A percentile compares a stretch with the other conserved stretches of the same genome.
Evolutionary conservation across 1,284 basidiomycete genomes (phyloP).

Genomic region (Gymnopus androsaceus): DNA sequence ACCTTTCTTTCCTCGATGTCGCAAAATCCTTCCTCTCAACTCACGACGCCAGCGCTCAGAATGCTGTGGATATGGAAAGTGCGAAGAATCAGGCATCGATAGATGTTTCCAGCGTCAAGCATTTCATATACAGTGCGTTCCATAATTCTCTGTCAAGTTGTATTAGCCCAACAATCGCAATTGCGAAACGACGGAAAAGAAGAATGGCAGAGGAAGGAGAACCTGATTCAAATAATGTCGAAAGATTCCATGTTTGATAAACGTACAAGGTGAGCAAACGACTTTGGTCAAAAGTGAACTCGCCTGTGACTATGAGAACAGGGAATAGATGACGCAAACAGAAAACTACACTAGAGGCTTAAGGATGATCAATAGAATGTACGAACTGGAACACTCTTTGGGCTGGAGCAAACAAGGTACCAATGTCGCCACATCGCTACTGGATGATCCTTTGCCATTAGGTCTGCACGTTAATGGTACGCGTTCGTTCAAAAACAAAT

Average conservation of each 20-base stretch:
- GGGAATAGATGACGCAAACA: slow-evolving; percentile 53
- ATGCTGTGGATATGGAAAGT: slow-evolving; percentile 48
- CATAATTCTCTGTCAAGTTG: background rate
- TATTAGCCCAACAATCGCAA: background rate
- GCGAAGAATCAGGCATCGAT: slow-evolving; percentile 47
- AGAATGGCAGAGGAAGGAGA: slow-evolving; percentile 50
- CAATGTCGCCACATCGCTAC: slow-evolving; percentile 40
- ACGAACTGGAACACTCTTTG: slow-evolving; percentile 55
- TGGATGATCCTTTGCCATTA: slow-evolving; percentile 58
- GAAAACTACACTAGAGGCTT: slow-evolving; percentile 53
- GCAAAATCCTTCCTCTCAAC: background rate
- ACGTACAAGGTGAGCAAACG: slow-evolving; percentile 45
- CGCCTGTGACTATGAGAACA: slow-evolving; percentile 23
- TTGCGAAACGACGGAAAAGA: slow-evolving; percentile 28
- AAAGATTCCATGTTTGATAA: slow-evolving; percentile 70
- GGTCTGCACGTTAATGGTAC: slow-evolving; percentile 51
- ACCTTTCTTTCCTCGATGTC: background rate
- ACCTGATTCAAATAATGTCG: slow-evolving; percentile 51
- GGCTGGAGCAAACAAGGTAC: slow-evolving; percentile 54
- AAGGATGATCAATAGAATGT: slow-evolving; percentile 54
- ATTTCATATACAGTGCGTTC: slow-evolving; percentile 52
- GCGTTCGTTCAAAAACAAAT: too few species aligned
- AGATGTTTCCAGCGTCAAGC: slow-evolving; percentile 40
- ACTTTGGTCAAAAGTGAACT: background rate
- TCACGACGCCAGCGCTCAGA: slow-evolving; percentile 45